Evolutionary conservation across 257 asterid genomes (phyloP).

Genomic region (Petrea volubilis): DNA sequence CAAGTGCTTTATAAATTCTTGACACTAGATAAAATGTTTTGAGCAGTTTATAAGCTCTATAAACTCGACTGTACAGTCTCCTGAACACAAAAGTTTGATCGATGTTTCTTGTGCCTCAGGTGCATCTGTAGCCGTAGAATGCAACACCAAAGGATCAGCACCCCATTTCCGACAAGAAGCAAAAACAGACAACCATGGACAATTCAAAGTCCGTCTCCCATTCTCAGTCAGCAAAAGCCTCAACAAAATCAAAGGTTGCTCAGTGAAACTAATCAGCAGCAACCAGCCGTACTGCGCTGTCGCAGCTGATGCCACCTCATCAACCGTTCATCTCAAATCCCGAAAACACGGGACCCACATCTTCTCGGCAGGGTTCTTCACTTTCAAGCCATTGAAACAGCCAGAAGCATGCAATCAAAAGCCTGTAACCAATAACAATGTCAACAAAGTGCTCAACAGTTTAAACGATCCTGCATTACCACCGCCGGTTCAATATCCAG

Average conservation of each 20-base stretch:
- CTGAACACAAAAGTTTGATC: not conserved
- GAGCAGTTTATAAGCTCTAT: too few relatives aligned
- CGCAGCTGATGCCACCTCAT: conserved; percentile 66
- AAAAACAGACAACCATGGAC: conserved; percentile 66
- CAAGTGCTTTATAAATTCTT: too few relatives aligned
- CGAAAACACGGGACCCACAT: conserved; percentile 60
- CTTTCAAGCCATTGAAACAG: conserved; percentile 72
- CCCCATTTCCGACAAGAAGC: conserved; percentile 46
- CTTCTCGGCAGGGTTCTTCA: conserved; percentile 83
- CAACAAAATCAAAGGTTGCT: conserved; percentile 62
- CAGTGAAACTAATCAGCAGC: conserved; percentile 69
- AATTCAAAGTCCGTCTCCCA: conserved; percentile 70
- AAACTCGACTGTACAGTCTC: too few relatives aligned
- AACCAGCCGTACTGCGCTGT: conserved; percentile 63
- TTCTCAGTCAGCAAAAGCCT: conserved; percentile 61
- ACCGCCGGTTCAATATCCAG: conserved; percentile 54
- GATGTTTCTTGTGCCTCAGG: conserved; percentile 40
- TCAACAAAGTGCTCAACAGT: not conserved
- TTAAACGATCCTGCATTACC: conserved; percentile 41
- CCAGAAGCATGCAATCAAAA: conserved; percentile 66
- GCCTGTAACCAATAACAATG: conserved; percentile 30
- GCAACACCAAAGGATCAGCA: conserved; percentile 37
- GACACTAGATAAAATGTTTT: too few relatives aligned
- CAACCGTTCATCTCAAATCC: conserved; percentile 50
- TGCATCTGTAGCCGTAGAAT: conserved; percentile 76